Conservation (phyloP, 345 rosid species). For the Angophora floribunda region DNA sequence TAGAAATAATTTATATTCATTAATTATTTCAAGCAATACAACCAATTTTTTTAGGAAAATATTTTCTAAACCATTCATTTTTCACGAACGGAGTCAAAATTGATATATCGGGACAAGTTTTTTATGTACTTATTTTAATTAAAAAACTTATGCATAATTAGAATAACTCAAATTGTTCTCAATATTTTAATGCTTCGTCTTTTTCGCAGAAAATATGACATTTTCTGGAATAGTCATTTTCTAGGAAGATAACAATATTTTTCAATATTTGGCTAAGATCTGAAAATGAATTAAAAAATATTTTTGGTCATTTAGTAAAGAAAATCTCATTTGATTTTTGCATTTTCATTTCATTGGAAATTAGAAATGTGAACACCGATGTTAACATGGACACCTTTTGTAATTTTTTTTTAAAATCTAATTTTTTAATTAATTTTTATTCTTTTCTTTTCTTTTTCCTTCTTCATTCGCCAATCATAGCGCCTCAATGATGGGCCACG, state of each 20-base stretch:
- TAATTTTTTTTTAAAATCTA: too few relatives aligned
- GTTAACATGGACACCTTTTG: accelerated
- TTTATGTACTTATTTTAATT: too few relatives aligned
- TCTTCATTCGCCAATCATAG: not conserved
- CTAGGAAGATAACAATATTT: not conserved
- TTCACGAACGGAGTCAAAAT: too few relatives aligned
- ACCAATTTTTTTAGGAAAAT: too few relatives aligned
- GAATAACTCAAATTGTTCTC: not conserved
- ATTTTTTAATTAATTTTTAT: too few relatives aligned
- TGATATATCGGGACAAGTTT: not conserved
- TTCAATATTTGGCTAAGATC: too few relatives aligned
- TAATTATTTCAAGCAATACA: too few relatives aligned
- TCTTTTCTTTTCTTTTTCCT: too few relatives aligned
- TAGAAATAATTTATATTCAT: not conserved
- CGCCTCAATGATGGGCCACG: not conserved
- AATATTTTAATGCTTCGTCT: not conserved
- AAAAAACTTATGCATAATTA: not conserved
- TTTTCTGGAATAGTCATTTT: too few relatives aligned
- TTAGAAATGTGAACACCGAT: accelerated
- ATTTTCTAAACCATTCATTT: too few relatives aligned
- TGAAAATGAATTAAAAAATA: accelerated
- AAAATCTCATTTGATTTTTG: not conserved
- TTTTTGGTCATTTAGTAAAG: not conserved
- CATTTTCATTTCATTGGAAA: too few relatives aligned
- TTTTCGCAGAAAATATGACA: not conserved